Conservation (phyloP, 2,329 filamentous ascomycete species). For the Coniochaeta sp. region DNA sequence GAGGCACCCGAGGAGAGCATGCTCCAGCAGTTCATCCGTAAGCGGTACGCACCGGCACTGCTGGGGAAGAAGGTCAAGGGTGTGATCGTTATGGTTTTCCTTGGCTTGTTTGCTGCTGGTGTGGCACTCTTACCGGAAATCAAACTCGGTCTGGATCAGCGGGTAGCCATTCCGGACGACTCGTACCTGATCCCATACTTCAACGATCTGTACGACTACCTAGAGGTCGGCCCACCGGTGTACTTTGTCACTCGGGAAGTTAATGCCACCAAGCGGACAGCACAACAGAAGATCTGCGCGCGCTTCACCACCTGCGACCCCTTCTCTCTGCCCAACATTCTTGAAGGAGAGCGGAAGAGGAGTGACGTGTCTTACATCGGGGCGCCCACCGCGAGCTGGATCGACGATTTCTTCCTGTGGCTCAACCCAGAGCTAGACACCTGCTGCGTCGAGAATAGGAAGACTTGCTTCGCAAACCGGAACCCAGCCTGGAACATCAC, state of each 20-base stretch:
- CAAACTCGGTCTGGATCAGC: conserved; percentile 83
- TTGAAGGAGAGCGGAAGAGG: conserved; percentile 91
- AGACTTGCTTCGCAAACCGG: conserved; percentile 72
- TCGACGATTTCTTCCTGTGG: conserved; percentile 96
- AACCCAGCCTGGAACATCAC: conserved; percentile 84
- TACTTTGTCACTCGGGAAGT: conserved; percentile 87
- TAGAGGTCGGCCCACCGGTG: conserved; percentile 85
- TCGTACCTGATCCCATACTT: conserved; percentile 97
- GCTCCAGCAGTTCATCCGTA: conserved; percentile 83
- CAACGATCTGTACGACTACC: conserved; percentile 89
- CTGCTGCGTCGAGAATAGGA: conserved; percentile 63
- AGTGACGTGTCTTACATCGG: conserved; percentile 82
- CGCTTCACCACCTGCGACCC: conserved; percentile 84
- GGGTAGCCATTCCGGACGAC: conserved; percentile 86
- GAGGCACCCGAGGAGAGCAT: conserved; percentile 77
- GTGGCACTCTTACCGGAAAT: conserved; percentile 80
- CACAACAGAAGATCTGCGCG: conserved; percentile 84
- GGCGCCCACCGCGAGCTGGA: conserved; percentile 85
- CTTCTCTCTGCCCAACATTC: conserved; percentile 76
- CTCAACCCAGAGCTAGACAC: conserved; percentile 77
- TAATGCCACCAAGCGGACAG: conserved; percentile 66
- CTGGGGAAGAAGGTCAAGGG: conserved; percentile 79
- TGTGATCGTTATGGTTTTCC: conserved; percentile 69
- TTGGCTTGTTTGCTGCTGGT: conserved; percentile 80
- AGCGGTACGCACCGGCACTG: conserved; percentile 75